Evolutionary conservation across 2,329 filamentous ascomycete species (phyloP), one percentile per base, ranked within the genome.

Genomic region (Monosporascus cannonballus): DNA sequence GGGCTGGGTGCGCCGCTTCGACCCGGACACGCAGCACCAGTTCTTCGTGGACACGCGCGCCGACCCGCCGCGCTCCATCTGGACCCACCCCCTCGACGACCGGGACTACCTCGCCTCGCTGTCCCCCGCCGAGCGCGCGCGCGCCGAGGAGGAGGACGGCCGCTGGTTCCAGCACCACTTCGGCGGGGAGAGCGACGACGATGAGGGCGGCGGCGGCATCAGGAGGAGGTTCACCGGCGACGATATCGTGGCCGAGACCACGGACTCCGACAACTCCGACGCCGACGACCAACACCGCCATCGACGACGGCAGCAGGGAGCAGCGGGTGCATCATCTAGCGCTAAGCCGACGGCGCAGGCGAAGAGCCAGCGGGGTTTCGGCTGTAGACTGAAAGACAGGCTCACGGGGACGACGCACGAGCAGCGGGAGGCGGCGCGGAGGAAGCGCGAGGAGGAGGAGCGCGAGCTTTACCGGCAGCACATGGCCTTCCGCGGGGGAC

Each of bases 61-160:
- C 27, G 67, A 75, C 14, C 81, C 81, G 1, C 80, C 80, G 0
- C 75, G 79, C 47, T 77, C 76, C 52, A 83, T 81, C 58, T 85
- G 82, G 82, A 73, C 76, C 45, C 82, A 85, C 61, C 81, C 82
- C 0, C 79, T 83, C 64, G 82, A 85, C 60, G 81, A 84, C 60
- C 73, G 78, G 2, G 59, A 74, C 49, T 84, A 77, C 61, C 68
- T 85, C 25, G 61, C 61, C 30, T 74, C 73, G 0, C 69, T 85
- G 0, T 64, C 73, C 0, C 64, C 71, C 0, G 67, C 73, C 48
- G 78, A 84, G 59, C 72, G 79, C 20, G 74, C 76, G 46, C 66
- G 71, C 22, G 69, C 83, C 41, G 67, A 67, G 46, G 63, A 64
- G 7, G 57, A 72, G 41, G 66, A 70, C 47, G 61, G 64, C 20